These are phyloP conservation scores for Pseudoscleropodium purum DNA, from an alignment of 225 moss, liverwort and hornwort species.

Conservation along the genomic window DNA sequence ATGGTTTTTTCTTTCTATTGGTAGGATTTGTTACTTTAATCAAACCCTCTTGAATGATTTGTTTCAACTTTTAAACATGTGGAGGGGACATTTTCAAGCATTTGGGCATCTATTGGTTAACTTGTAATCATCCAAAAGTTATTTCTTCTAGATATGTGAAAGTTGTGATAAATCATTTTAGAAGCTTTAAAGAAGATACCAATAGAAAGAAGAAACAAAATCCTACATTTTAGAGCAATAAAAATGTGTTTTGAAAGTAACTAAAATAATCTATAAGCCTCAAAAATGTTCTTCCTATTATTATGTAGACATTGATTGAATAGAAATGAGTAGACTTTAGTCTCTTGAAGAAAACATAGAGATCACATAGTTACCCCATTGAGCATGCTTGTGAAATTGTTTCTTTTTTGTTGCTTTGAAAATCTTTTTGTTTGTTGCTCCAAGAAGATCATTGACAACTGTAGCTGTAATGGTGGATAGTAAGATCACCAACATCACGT, in stretches of 20 bases:
- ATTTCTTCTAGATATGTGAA: background rate
- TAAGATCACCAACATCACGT: background rate
- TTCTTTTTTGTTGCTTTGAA: background rate
- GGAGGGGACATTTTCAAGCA: rapidly evolving
- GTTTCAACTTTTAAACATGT: background rate
- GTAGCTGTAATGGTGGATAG: background rate
- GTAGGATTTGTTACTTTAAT: rapidly evolving
- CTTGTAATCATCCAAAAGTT: background rate
- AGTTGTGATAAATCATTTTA: background rate
- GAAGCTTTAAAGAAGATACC: background rate
- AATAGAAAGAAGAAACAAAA: no score
- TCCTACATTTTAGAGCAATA: background rate
- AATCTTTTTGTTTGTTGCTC: background rate
- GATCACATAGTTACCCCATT: background rate
- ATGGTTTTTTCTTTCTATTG: background rate
- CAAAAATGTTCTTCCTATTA: background rate
- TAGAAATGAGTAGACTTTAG: background rate
- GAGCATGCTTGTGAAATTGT: background rate
- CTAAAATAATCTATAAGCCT: no score
- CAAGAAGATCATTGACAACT: background rate
- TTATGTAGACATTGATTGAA: no score
- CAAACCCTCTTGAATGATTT: background rate
- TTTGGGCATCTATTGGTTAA: no score
- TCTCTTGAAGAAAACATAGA: background rate
- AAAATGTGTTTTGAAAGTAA: background rate